phyloP scores from a whole-genome alignment of 23 red algal species.

The Agarophyton chilense region DNA sequence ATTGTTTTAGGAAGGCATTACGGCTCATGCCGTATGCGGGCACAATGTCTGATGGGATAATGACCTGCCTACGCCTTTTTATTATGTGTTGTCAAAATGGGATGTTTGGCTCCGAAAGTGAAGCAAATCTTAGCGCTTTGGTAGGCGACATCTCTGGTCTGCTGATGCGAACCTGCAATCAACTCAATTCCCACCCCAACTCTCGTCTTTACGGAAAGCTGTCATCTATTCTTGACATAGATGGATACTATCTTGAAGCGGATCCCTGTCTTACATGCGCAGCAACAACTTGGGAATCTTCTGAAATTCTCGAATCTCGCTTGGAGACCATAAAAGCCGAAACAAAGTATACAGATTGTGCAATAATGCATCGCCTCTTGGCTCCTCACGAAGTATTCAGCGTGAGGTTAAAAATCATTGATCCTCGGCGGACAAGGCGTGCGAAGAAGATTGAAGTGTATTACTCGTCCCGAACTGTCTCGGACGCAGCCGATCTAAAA shows the following conservation, averaged over 20 bases:
- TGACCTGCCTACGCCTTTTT: conserved; percentile 44
- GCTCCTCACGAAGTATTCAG: conserved; percentile 44
- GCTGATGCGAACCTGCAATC: conserved; percentile 38
- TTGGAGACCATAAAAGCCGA: conserved; percentile 61
- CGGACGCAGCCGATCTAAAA: conserved; percentile 76
- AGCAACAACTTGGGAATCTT: conserved; percentile 52
- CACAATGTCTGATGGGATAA: conserved; percentile 42
- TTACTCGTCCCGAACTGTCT: conserved; percentile 54
- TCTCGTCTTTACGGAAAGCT: conserved; percentile 59
- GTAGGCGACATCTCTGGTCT: conserved; percentile 1
- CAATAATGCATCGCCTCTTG: conserved; percentile 69
- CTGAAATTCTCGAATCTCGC: conserved; percentile 25
- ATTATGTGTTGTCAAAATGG: conserved; percentile 36
- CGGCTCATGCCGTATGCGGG: conserved; percentile 55
- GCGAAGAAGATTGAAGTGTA: conserved; percentile 67
- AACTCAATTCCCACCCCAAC: conserved; percentile 70
- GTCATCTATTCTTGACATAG: conserved; percentile 46
- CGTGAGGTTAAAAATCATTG: conserved; percentile 63
- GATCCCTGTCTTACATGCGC: conserved; percentile 74
- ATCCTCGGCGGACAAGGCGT: conserved; percentile 59
- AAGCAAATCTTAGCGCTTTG: conserved; percentile 5
- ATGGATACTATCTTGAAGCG: conserved; percentile 75
- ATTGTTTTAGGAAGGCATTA: conserved; percentile 24
- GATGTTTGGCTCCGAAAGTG: conserved; percentile 26
- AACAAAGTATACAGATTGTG: conserved; percentile 76